Base-by-base conservation (phyloP, 164 flowering plant species). In the Vitis rupestris region DNA sequence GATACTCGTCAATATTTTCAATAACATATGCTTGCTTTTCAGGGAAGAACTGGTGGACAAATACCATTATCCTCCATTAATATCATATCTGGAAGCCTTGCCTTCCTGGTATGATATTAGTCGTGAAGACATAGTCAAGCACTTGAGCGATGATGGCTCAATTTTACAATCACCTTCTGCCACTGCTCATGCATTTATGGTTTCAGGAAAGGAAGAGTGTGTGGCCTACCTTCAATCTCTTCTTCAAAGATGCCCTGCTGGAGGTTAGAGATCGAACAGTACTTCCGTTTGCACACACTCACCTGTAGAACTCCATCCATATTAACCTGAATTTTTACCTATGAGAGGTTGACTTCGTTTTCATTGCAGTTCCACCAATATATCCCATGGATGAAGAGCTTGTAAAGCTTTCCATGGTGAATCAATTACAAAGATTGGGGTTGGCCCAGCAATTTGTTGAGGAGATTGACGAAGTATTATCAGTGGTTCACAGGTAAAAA, bases 81-180 rank as follows among this genome's bases (percentile, higher is more conserved):
- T 80, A 9, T 55, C 74, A 0, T 76, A 74, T 61, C 54, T 81
- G 1, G 88, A 83, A 73, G 76, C 83, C 37, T 31, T 1, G 71
- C 82, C 85, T 9, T 9, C 66, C 0, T 53, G 67, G 1, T 70
- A 69, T 54, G 10, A 66, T 2, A 17, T 72, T 51, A 64, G 60
- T 54, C 51, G 55, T 55, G 64, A 73, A 5, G 64, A 52, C 3
- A 53, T 80, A 17, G 57, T 62, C 19, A 49, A 59, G 31, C 61
- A 77, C 65, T 65, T 78, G 61, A 72, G 75, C 29, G 59, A 19
- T 15, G 79, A 80, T 62, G 87, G 87, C 0, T 84, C 85, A 1
- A 47, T 84, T 5, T 80, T 82, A 49, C 82, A 74, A 50, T 84
- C 85, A 9, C 87, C 87, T 2, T 76, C 85, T 1, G 85, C 85